Evolutionary conservation across 345 rosid genomes (phyloP), one percentile per base, ranked within the genome.

Genomic region (Trapa bicornis): DNA sequence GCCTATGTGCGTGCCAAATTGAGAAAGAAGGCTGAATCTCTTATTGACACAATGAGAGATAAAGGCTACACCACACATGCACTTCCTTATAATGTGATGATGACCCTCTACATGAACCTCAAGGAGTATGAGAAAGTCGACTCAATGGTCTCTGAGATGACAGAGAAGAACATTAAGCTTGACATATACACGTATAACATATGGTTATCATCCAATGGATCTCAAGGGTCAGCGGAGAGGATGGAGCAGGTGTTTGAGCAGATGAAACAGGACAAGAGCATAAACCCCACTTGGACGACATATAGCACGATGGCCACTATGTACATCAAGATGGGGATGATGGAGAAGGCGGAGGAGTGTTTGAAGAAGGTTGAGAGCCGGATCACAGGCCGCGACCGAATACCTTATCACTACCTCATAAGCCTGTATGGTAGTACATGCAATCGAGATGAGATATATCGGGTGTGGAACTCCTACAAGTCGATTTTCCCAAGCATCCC

Each of bases 21-120:
- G 79, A 84, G 80, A 76, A 88, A 86, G 36, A 81, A 84, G 76
- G 95, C 97, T 1, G 97, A 90, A 79, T 42, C 84, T 29, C 69
- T 90, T 77, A 65, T 94, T 62, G 84, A 79, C 17, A 56, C 62
- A 36, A 93, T 93, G 91, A 82, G 92, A 80, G 79, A 74, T 41
- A 85, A 84, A 76, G 90, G 84, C 57, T 87, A 82, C 72, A 78
- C 83, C 67, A 65, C 68, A 13, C 84, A 83, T 68, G 72, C 97
- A 14, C 96, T 93, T 75, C 84, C 98, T 35, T 93, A 75, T 80
- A 90, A 90, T 81, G 97, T 88, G 69, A 93, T 90, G 92, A 93
- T 93, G 98, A 93, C 97, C 69, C 86, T 93, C 50, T 90, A 90
- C 80, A 93, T 88, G 96, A 88, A 86, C 71, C 77, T 90, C 53